These are phyloP conservation scores for Sarocladiaceae sp. DNA, from an alignment of 2,329 filamentous ascomycete species.

Conservation along the genomic window DNA sequence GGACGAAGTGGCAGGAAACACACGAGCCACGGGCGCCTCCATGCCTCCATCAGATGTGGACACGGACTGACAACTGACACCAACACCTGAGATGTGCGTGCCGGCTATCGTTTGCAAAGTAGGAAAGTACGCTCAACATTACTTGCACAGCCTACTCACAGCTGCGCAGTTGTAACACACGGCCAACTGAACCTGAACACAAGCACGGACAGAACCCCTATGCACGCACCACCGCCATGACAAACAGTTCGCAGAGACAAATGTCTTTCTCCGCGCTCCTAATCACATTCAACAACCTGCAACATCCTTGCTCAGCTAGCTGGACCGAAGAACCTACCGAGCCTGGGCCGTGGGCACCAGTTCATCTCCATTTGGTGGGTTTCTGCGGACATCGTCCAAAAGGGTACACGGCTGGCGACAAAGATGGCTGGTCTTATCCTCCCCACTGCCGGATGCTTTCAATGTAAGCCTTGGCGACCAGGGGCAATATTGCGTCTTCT, in stretches of 20 bases:
- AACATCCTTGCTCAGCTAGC: background rate
- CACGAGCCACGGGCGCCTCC: background rate
- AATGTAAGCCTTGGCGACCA: background rate
- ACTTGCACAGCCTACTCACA: background rate
- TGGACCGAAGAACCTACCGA: background rate
- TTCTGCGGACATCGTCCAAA: background rate
- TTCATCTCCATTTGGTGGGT: background rate
- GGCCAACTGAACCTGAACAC: slow-evolving; percentile 3
- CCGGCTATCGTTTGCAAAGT: background rate
- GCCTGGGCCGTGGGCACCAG: no score
- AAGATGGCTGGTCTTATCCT: background rate
- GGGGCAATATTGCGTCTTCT: background rate
- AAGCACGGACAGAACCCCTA: slow-evolving; percentile 1
- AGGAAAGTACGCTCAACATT: background rate
- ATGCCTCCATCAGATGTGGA: background rate
- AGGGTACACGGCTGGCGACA: background rate
- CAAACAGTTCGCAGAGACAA: background rate
- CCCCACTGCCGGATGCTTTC: background rate
- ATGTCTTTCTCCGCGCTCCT: background rate
- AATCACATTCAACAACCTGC: background rate
- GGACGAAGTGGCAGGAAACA: background rate
- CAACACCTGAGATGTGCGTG: background rate
- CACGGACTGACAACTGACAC: background rate
- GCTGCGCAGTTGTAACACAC: no score
- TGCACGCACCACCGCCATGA: background rate